These are phyloP conservation scores for Chrysosporium queenslandicum DNA, from an alignment of 2,329 filamentous ascomycete genomes.

Conservation along the genomic window DNA sequence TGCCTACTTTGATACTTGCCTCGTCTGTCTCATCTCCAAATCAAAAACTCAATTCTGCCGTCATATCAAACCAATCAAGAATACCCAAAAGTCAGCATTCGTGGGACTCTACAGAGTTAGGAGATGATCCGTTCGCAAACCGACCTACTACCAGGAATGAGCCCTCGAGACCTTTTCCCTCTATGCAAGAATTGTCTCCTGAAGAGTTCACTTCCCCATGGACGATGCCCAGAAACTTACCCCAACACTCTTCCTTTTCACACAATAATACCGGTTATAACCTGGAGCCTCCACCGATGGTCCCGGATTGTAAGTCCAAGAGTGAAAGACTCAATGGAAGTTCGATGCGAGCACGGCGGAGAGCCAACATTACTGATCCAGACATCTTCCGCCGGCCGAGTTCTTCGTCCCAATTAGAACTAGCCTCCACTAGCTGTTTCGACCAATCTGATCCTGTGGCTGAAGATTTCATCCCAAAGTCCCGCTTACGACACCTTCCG, in stretches of 20 bases:
- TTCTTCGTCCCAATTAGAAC: slow-evolving; percentile 24
- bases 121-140: background rate
- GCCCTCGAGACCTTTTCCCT: background rate
- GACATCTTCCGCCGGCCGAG: slow-evolving; percentile 30
- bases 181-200: background rate
- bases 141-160: background rate
- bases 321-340: slow-evolving; percentile 23
- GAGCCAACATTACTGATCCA: slow-evolving; percentile 36
- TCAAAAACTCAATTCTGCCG: background rate
- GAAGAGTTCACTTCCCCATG: background rate
- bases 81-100: background rate
- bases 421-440: slow-evolving; percentile 6
- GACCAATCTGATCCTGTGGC: background rate
- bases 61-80: background rate
- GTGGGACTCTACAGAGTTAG: background rate
- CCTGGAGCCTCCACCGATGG: background rate
- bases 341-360: slow-evolving; percentile 22
- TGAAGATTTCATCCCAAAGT: slow-evolving; percentile 12
- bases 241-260: slow-evolving; percentile 15
- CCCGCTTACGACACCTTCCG: slow-evolving; percentile 17
- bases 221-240: slow-evolving; percentile 8
- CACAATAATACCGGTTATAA: slow-evolving; percentile 18
- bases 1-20: slow-evolving; percentile 43
- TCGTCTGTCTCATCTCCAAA: slow-evolving; percentile 24
- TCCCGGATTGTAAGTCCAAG: slow-evolving; percentile 24